These are phyloP conservation scores for Aegilops speltoides DNA, from an alignment of 176 grass and related monocot genomes.

Conservation along the genomic window DNA sequence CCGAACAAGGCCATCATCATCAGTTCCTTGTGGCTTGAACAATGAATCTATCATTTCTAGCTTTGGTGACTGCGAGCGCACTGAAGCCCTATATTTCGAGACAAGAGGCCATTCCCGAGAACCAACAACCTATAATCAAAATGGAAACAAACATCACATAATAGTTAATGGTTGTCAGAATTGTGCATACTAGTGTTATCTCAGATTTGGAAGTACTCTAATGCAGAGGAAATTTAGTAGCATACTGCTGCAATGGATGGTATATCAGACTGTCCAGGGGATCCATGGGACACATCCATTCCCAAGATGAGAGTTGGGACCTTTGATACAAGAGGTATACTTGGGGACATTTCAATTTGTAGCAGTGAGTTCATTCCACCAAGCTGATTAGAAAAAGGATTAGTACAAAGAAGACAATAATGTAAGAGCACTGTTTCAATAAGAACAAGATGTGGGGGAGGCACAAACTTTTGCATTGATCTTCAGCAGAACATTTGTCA, in stretches of 20 bases:
- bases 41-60: conserved; percentile 91
- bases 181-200: not conserved
- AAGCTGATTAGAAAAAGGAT: conserved; percentile 41
- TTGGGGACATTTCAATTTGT: conserved; percentile 46
- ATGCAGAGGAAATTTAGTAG: not conserved
- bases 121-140: conserved; percentile 73
- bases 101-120: conserved; percentile 86
- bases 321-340: conserved; percentile 72
- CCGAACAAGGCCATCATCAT: conserved; percentile 74
- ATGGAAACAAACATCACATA: not conserved
- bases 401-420: not conserved
- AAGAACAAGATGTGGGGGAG: not conserved
- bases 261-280: conserved; percentile 78
- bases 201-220: not conserved
- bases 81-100: conserved; percentile 85
- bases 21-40: conserved; percentile 55
- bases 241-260: conserved; percentile 88
- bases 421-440: not conserved
- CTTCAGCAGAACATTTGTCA: conserved; percentile 84
- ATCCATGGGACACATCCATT: conserved; percentile 88
- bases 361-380: conserved; percentile 84
- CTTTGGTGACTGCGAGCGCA: conserved; percentile 74
- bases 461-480: conserved; percentile 86
- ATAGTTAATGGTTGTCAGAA: not conserved
- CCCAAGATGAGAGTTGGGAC: conserved; percentile 73